Evolutionary conservation across 202 grass and related monocot genomes (phyloP), one percentile per base, ranked within the genome.

Genomic region (Eragrostis tef): DNA sequence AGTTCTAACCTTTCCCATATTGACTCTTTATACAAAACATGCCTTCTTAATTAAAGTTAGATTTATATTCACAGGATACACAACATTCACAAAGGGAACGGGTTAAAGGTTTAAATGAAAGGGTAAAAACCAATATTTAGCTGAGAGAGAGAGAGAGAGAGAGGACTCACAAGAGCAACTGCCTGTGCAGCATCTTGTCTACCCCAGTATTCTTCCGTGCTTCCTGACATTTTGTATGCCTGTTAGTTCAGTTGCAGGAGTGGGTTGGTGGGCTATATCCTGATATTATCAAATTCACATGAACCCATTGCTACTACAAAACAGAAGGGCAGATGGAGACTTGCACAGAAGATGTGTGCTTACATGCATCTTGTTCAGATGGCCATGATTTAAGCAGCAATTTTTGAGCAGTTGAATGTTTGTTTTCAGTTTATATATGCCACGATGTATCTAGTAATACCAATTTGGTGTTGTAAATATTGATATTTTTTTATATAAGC

Each of bases 161-260:
- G 22, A 65, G 21, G 14, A 68, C 86, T 86, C 70, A 91, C 92
- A 42, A 93, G 68, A 91, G 92, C 92, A 79, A 98, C 81, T 66
- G 86, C 88, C 84, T 98, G 90, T 12, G 94, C 94, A 89, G 90
- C 94, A 89, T 94, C 94, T 89, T 98, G 90, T 68, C 90, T 80
- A n/a, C 86, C 81, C 92, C 94, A 98, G 78, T 94, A 93, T 51
- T 94, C 90, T 81, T 94, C 84, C 21, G 90, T 98, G 81, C 94
- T 98, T 84, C 94, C 92, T 98, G 71, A 59, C 24, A 80, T 59
- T 83, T 70, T 27, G 29, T 11, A 74, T 68, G 46, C 70, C 29
- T 67, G 83, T 61, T 70, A 58, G 25, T 72, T 66, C 59, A 83
- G 11, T 20, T 87, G 59, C 45, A 60, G 7, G n/a, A 78, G 26